Evolutionary conservation across 2,329 filamentous ascomycete species (phyloP).

Genomic region (Trichoderma atroviride): DNA sequence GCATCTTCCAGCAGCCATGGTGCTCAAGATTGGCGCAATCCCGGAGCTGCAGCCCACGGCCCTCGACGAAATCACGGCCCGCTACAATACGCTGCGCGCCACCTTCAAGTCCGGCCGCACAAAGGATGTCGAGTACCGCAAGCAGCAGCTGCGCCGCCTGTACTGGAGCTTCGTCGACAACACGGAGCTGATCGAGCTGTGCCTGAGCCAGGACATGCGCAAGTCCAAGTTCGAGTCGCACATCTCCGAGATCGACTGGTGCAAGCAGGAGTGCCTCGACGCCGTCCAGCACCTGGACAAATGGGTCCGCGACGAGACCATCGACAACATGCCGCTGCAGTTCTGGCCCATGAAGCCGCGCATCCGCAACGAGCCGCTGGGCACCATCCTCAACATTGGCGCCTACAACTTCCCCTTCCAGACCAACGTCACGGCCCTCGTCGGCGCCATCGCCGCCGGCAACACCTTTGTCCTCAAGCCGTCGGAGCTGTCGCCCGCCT

Average conservation of each 20-base stretch:
- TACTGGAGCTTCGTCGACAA: constrained; percentile 92
- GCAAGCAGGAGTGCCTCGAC: constrained; percentile 79
- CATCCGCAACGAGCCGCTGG: constrained; percentile 85
- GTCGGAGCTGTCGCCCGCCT: constrained; percentile 76
- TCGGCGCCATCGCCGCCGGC: constrained; percentile 90
- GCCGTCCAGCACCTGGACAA: constrained; percentile 75
- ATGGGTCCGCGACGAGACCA: constrained; percentile 81
- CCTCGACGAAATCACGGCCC: constrained; percentile 65
- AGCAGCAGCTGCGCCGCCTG: constrained; percentile 85
- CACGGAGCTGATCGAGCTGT: constrained; percentile 70
- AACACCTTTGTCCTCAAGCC: constrained; percentile 92
- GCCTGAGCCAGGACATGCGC: constrained; percentile 74
- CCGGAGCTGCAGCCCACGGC: constrained; percentile 61
- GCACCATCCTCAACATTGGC: constrained; percentile 81
- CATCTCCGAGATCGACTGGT: constrained; percentile 75
- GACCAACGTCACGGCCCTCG: constrained; percentile 73
- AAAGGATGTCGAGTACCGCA: constrained; percentile 77
- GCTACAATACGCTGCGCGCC: constrained; percentile 62
- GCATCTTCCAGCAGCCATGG: constrained; percentile 40
- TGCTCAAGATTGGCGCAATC: constrained; percentile 45
- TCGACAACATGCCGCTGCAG: constrained; percentile 68
- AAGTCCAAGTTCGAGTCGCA: constrained; percentile 77
- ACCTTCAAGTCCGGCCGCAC: constrained; percentile 82
- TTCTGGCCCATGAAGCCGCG: constrained; percentile 72
- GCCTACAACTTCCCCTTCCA: constrained; percentile 94